Base-by-base conservation (phyloP, 2,329 filamentous ascomycete genomes). In the Sporothrix schenckii region DNA sequence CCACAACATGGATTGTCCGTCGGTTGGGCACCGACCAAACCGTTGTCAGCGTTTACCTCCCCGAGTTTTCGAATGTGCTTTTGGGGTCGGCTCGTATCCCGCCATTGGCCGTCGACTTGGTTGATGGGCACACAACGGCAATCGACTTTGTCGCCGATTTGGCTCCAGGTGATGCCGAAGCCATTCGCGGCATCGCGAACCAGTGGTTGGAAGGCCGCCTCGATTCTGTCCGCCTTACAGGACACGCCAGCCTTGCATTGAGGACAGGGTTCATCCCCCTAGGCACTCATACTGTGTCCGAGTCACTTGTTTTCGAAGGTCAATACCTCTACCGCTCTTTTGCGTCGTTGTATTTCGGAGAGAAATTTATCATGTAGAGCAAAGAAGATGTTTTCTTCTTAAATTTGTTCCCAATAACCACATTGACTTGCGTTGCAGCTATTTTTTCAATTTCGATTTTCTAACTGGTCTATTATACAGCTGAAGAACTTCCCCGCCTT, bases 151-250 rank as follows among this genome's bases (percentile, higher is more conserved):
- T 95, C 69, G 87, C 91, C 54, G 89, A 95, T 72, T 80, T 98
- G 52, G 82, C 86, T 50, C 91, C 93, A 34, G 94, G 93, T 41
- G 88, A 93, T 76, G 82, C 92, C 16, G 88, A 93, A 69, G 90
- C 89, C 6, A 88, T 97, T 75, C 89, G 92, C 72, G 86, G 86
- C 71, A 86, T 98, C 73, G 93, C 92, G 61, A 93, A 95, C 78
- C 91, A 97, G 79, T 98, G 93, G 89, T 82, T 99, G 72, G 89
- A 92, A 69, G 93, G 94, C 52, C 89, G 88, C 69, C 82, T 98
- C 71, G 86, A 88, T 13, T 84, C 86, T 70, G 81, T 99, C 70
- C 88, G 86, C 72, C 82, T 98, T 16, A 85, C 89, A 69, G 94
- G 91, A 56, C 91, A 90, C 76, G 90, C 92, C 34, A 83, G 89